Conservation (phyloP, 768 basidiomycete species). For the Amanita rubescens region DNA sequence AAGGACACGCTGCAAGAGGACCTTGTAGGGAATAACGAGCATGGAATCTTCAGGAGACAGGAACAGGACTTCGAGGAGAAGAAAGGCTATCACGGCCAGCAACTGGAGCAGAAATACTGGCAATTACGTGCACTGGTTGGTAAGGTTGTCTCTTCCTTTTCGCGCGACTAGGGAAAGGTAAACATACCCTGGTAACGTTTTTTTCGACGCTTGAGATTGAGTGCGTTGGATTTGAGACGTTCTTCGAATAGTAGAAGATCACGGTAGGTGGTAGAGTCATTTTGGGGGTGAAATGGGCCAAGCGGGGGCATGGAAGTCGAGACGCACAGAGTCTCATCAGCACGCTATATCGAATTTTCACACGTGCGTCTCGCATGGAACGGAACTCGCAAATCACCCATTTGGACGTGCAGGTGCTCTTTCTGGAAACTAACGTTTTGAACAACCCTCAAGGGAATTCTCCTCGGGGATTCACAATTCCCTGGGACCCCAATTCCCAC, state of each 20-base stretch:
- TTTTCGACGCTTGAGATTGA: constrained; percentile 72
- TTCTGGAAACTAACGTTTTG: too few relatives aligned
- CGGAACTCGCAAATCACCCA: background rate
- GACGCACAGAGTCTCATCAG: background rate
- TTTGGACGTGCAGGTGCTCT: too few relatives aligned
- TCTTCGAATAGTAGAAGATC: constrained; percentile 94
- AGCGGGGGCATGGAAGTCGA: constrained; percentile 22
- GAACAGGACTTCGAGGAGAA: constrained; percentile 65
- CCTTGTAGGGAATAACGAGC: constrained; percentile 54
- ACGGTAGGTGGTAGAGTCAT: constrained; percentile 73
- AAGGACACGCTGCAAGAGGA: constrained; percentile 38
- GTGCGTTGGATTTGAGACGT: constrained; percentile 89
- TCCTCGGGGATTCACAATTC: too few relatives aligned
- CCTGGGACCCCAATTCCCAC: too few relatives aligned
- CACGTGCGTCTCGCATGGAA: background rate
- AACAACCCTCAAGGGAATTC: too few relatives aligned
- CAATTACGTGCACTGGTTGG: constrained; percentile 11
- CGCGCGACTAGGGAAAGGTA: constrained; percentile 11
- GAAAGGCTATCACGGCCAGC: constrained; percentile 55
- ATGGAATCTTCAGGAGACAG: constrained; percentile 57
- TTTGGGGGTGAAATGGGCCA: constrained; percentile 42
- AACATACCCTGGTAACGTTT: constrained; percentile 73
- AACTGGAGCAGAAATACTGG: constrained; percentile 74
- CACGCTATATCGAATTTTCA: background rate
- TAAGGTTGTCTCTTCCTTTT: constrained; percentile 6